Conservation (phyloP, 2,329 filamentous ascomycete genomes). For the Colletotrichum sp. region DNA sequence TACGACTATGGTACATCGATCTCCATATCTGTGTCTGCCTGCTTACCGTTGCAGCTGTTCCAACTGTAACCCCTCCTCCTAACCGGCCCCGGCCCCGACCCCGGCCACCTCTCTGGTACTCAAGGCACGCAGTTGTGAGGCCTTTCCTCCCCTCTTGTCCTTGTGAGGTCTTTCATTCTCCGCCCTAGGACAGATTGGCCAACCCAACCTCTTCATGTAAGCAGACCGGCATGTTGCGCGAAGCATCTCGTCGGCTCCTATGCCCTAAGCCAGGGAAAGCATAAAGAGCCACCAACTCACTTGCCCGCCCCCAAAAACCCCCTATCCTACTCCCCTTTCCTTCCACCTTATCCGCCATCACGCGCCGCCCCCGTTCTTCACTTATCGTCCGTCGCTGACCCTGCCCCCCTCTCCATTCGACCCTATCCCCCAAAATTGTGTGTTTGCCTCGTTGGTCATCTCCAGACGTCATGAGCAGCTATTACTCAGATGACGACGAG, state of each 20-base stretch:
- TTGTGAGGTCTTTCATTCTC: background rate
- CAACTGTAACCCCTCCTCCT: background rate
- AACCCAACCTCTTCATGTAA: background rate
- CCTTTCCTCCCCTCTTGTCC: background rate
- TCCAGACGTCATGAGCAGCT: constrained; percentile 31
- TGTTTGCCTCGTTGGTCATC: background rate
- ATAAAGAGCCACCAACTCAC: constrained; percentile 6
- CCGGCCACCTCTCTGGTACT: background rate
- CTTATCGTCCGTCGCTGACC: background rate
- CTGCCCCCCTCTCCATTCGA: background rate
- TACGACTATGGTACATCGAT: background rate
- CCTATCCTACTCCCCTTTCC: background rate
- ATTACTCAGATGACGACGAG: constrained; percentile 61
- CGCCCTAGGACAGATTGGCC: background rate
- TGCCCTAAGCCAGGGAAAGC: constrained; percentile 9
- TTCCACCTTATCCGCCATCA: background rate
- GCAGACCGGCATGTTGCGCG: background rate
- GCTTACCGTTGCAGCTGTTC: background rate
- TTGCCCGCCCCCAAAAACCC: background rate
- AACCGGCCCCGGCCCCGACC: background rate
- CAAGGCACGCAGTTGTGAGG: background rate
- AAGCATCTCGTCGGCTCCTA: background rate
- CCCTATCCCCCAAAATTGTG: background rate
- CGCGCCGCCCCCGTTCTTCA: background rate
- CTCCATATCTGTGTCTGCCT: background rate